Percentiles rank a stretch among this genome's conserved stretches.
Conservation (phyloP, 208 protist genomes). For the Crithidia bombi region DNA sequence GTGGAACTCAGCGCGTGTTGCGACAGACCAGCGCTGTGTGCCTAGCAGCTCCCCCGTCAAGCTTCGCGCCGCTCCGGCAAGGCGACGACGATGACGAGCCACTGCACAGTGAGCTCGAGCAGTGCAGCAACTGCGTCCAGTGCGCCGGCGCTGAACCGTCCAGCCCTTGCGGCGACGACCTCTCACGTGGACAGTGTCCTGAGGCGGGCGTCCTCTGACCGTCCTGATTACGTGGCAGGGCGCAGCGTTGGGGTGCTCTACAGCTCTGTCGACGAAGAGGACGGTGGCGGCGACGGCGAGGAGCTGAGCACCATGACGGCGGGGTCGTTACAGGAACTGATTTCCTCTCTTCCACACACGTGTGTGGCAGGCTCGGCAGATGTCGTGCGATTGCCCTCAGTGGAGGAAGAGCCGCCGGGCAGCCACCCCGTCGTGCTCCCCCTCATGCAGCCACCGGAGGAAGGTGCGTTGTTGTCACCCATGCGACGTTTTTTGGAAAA, state of each 20-base stretch:
- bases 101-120: background rate
- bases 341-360: background rate
- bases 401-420: background rate
- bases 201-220: constrained; percentile 1
- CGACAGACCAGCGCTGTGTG: background rate
- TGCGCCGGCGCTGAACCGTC: background rate
- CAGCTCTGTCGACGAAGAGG: background rate
- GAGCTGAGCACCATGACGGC: constrained; percentile 14
- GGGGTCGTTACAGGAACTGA: constrained; percentile 6
- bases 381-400: background rate
- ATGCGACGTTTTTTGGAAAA: constrained; percentile 12
- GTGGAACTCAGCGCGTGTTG: background rate
- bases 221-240: background rate
- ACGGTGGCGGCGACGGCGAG: background rate
- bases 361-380: background rate
- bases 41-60: background rate
- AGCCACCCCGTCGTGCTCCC: background rate
- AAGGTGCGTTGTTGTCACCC: background rate
- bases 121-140: background rate
- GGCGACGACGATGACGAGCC: background rate
- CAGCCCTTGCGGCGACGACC: background rate
- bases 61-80: background rate
- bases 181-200: constrained; percentile 6
- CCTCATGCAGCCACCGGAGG: background rate
- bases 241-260: background rate